Evolutionary conservation across 495 filamentous ascomycete species (phyloP).

Genomic region (Friedmanniomyces simplex): DNA sequence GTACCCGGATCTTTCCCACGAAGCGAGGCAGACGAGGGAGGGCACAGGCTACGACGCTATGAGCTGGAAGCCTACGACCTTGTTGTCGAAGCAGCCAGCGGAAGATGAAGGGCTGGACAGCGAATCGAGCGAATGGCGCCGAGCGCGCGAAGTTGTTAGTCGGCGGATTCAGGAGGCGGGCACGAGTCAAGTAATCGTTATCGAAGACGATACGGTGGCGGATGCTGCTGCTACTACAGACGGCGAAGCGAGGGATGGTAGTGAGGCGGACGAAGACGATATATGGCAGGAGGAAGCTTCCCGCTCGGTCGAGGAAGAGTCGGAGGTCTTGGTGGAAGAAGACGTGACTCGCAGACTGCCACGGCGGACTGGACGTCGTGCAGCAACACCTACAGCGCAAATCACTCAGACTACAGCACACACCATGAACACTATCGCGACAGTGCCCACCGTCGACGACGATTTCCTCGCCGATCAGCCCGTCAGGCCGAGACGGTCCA

Average conservation of each 20-base stretch:
- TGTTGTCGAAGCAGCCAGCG: not conserved
- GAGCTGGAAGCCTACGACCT: conserved; percentile 9
- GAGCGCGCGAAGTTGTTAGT: conserved; percentile 41
- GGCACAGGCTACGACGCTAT: conserved; percentile 7
- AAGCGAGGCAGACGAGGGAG: not conserved
- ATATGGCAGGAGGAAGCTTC: conserved; percentile 39
- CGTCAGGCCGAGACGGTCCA: conserved; percentile 29
- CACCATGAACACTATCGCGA: not conserved
- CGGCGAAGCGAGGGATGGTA: not conserved
- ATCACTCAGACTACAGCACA: not conserved
- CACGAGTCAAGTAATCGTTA: not conserved
- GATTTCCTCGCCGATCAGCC: conserved; percentile 13
- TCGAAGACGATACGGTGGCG: conserved; percentile 3
- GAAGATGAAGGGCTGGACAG: not conserved
- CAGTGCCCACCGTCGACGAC: conserved; percentile 14
- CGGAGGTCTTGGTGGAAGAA: not conserved
- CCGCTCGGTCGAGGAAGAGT: conserved; percentile 25
- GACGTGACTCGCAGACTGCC: not conserved
- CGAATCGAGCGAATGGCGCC: conserved; percentile 35
- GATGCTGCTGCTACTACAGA: no score
- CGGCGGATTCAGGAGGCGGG: conserved; percentile 34
- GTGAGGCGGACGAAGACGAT: conserved; percentile 20
- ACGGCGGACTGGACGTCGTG: not conserved
- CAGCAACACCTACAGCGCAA: not conserved
- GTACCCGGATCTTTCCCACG: conserved; percentile 1